Evolutionary conservation across 1,284 basidiomycete species (phyloP), one percentile per base, ranked within the genome.

Genomic region (Macrocystidia cucumis): DNA sequence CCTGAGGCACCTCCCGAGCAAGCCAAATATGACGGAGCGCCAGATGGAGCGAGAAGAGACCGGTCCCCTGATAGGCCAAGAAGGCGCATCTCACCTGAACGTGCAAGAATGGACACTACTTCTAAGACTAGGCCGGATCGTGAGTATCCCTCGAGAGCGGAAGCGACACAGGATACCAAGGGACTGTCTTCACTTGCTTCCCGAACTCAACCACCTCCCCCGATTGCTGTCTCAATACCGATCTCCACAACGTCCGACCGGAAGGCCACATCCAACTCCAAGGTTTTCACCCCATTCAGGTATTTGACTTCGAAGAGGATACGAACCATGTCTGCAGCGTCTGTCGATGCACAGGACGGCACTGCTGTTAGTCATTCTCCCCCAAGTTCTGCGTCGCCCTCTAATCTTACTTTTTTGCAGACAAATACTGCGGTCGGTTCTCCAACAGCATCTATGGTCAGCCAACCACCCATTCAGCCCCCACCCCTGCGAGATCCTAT

Each of bases 311-410:
- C 71, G 16, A 78, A 69, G 48, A 65, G 72, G 44, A 65, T 78
- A 50, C 72, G 76, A 24, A 76, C 78, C 3, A 62, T 86, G 31
- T 87, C 84, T n/a, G 67, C 71, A 28, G 76, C 75, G 21, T 87
- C 84, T 26, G 59, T 80, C 21, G 83, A 87, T 50, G 84, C 81
- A 9, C 70, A 74, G 43, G 75, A 85, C 47, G 83, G 84, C 19
- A 83, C 80, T 42, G 76, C 77, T 38, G 84, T 86, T 54, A 57
- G 79, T 60, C 23, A 17, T 21, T 43, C 12, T 32, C n/a, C n/a
- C n/a, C n/a, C n/a, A 17, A 14, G 29, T 18, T 34, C 32, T 16
- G 30, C 35, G 25, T 22, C 5, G 31, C 5, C 20, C 29, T 36
- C 13, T 43, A 35, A 56, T 23, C 49, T 35, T 40, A 29, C 21